These are phyloP conservation scores for Tuber calosporum DNA, from an alignment of 495 filamentous ascomycete genomes.

Conservation along the genomic window DNA sequence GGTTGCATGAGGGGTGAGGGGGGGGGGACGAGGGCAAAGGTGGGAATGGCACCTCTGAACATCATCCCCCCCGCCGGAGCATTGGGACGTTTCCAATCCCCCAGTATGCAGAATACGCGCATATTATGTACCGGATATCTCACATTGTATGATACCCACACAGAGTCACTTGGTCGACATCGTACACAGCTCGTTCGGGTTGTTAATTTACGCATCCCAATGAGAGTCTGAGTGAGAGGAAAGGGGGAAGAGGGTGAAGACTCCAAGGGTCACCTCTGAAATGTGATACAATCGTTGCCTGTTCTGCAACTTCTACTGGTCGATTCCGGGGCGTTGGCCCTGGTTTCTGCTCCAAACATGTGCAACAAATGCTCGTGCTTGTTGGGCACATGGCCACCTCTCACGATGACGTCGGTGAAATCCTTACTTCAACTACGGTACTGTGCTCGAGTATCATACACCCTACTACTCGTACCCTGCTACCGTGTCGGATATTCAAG, in stretches of 20 bases:
- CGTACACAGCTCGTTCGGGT: background rate
- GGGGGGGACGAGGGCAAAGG: background rate
- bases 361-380: background rate
- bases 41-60: background rate
- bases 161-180: background rate
- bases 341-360: background rate
- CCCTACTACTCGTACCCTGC: no score
- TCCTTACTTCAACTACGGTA: background rate
- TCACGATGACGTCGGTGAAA: background rate
- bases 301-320: background rate
- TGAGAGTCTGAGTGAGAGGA: background rate
- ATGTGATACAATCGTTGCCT: background rate
- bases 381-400: background rate
- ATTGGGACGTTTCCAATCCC: background rate
- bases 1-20: no score
- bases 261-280: background rate
- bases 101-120: background rate
- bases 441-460: no score
- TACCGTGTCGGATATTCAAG: constrained; percentile 9
- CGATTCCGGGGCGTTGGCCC: background rate
- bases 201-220: background rate
- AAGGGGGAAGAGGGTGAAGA: background rate
- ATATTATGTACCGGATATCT: background rate
- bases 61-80: background rate
- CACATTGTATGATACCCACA: background rate